Conservation (phyloP, 495 filamentous ascomycete species). For the Penicillium lividum region DNA sequence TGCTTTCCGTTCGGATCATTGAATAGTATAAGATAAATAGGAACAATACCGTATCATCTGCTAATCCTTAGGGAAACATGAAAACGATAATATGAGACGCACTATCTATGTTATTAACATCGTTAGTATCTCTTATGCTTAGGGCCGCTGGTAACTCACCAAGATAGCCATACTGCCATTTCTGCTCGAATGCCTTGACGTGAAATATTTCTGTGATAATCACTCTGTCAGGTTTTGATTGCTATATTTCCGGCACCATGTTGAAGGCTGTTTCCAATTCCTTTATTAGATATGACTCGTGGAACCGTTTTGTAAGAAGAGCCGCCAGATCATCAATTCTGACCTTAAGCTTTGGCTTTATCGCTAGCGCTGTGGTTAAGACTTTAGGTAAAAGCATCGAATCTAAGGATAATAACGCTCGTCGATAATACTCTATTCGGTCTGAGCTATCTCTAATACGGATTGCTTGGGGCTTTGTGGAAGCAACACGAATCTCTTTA, state of each 20-base stretch:
- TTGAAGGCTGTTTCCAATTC: neutral
- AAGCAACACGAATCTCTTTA: neutral
- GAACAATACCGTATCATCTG: neutral
- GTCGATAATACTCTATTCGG: neutral
- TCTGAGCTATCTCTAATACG: neutral
- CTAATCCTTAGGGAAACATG: neutral
- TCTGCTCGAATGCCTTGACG: neutral
- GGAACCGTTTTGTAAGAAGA: neutral
- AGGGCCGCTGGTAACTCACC: neutral
- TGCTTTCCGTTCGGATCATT: neutral
- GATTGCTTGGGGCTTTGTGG: neutral
- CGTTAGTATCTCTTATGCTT: neutral
- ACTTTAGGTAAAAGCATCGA: neutral
- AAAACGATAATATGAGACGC: neutral
- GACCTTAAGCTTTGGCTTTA: neutral
- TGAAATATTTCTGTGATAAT: slow-evolving; percentile 4
- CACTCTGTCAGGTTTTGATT: neutral
- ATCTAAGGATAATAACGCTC: neutral
- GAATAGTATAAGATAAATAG: neutral
- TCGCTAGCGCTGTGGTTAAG: neutral
- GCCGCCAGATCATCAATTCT: neutral
- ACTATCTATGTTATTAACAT: neutral
- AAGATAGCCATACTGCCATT: neutral
- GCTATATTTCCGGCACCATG: neutral
- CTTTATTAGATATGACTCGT: neutral